Base-by-base conservation (phyloP, 352 stramenopile species). In the Pythium vanterpoolii region DNA sequence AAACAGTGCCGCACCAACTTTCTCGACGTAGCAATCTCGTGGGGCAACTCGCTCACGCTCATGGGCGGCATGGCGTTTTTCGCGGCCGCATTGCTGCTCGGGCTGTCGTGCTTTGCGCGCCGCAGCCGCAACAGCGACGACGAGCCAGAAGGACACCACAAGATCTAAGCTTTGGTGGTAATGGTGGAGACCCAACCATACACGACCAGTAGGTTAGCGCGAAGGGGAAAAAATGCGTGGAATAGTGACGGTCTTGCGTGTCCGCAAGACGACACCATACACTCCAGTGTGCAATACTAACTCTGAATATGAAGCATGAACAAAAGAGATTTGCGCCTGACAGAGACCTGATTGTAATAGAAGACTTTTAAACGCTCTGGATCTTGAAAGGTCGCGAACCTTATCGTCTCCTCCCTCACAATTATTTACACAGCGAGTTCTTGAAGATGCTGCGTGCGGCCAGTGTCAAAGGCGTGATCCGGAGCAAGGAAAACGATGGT, bases 1-100 rank as follows among this genome's bases (percentile, higher is more conserved):
- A 76, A 78, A 38, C 68, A 91, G 51, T 93, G 84, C 60, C 84
- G 84, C 56, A 61, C 40, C 9, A 77, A 72, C 43, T 92, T 93
- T 62, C 51, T 93, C 8, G 68, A 82, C 48, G 61, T 90, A 27
- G 81, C 77, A 10, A 76, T 78, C 30, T 76, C 80, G 63, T 93
- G 83, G 83, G 74, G 75, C 40, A 67, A 48, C n/a, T 79, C 63
- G 19, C 71, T 92, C 31, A 75, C 69, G 27, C 51, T 75, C 31
- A 79, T 77, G 59, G 83, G 83, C 16, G 46, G 79, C 6, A 21
- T 85, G n/a, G 71, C 80, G 3, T 75, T 80, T 8, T 55, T 87
- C 45, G 67, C 65, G 21, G 72, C 79, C 11, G 78, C 73, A 50
- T 53, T 76, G 18, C 75, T 92, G 50, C 60, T 90, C 26, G 73